These are phyloP conservation scores for Termitomyces titanicus DNA, from an alignment of 768 basidiomycete species.

Conservation along the genomic window DNA sequence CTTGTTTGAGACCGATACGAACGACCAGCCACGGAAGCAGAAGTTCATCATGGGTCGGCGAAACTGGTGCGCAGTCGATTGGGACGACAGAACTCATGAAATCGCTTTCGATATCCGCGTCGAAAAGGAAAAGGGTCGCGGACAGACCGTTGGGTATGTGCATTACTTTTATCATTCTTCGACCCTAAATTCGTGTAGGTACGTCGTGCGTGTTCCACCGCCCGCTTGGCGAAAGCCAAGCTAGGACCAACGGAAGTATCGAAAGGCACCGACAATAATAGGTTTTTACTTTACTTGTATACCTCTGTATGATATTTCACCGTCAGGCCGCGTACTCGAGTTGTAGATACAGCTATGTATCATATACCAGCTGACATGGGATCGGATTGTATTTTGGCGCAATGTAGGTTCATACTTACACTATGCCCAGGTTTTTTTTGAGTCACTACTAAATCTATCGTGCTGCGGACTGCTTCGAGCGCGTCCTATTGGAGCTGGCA, in stretches of 20 bases:
- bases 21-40: constrained; percentile 71
- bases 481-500: too few species aligned
- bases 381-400: not conserved
- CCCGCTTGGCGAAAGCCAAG: constrained; percentile 19
- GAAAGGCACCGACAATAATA: too few species aligned
- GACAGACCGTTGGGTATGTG: constrained; percentile 75
- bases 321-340: not conserved
- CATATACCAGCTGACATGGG: not conserved
- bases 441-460: not conserved
- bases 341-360: constrained; percentile 1
- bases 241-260: too few species aligned
- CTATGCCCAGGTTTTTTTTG: not conserved
- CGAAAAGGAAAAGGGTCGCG: constrained; percentile 79
- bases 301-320: not conserved
- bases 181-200: constrained; percentile 9
- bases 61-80: constrained; percentile 80
- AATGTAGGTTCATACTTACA: not conserved
- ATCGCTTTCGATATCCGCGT: constrained; percentile 82
- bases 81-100: constrained; percentile 55
- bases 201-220: constrained; percentile 19
- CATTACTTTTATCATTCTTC: not conserved
- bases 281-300: not conserved
- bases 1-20: constrained; percentile 71
- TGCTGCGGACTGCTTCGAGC: too few species aligned
- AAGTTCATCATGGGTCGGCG: constrained; percentile 84